Percentiles rank a stretch among this genome's conserved stretches.
Evolutionary conservation across 1,284 basidiomycete genomes (phyloP).

Genomic region (Tetrapyrgos nigripes): DNA sequence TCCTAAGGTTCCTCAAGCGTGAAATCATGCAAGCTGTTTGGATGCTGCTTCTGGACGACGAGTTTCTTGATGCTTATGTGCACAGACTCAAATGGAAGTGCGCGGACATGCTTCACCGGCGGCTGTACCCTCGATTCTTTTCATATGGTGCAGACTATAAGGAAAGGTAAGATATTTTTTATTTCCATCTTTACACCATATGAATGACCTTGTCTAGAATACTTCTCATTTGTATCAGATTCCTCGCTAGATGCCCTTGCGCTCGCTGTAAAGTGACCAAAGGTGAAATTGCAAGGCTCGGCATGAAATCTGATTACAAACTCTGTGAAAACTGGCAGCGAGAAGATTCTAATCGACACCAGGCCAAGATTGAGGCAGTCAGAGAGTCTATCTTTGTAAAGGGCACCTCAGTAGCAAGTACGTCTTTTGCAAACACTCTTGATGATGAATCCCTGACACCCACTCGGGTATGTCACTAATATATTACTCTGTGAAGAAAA

Average conservation of each 20-base stretch:
- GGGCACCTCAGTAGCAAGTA: slow-evolving; percentile 16
- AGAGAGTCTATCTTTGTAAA: slow-evolving; percentile 20
- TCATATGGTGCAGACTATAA: slow-evolving; percentile 42
- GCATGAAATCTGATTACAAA: not conserved
- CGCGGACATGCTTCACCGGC: slow-evolving; percentile 29
- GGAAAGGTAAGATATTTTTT: slow-evolving; percentile 40
- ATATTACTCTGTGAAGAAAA: not conserved
- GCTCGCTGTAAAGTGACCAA: slow-evolving; percentile 1
- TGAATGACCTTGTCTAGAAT: slow-evolving; percentile 29
- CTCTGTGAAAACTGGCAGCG: slow-evolving; percentile 15
- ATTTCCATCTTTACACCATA: not conserved
- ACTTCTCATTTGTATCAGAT: slow-evolving; percentile 24
- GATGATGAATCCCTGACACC: slow-evolving; percentile 21
- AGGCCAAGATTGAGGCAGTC: slow-evolving; percentile 3
- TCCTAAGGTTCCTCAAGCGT: slow-evolving; percentile 35
- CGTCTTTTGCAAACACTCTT: slow-evolving; percentile 15
- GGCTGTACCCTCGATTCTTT: slow-evolving; percentile 34
- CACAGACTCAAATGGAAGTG: slow-evolving; percentile 36
- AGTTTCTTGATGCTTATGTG: slow-evolving; percentile 38
- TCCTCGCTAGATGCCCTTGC: slow-evolving; percentile 6
- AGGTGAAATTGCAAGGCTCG: not conserved
- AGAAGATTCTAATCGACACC: not conserved
- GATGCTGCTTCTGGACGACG: slow-evolving; percentile 28
- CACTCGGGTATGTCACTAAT: slow-evolving; percentile 17
- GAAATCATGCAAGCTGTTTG: slow-evolving; percentile 34